phyloP scores from a whole-genome alignment of 352 stramenopile species.

The Phytophthora vignae region DNA sequence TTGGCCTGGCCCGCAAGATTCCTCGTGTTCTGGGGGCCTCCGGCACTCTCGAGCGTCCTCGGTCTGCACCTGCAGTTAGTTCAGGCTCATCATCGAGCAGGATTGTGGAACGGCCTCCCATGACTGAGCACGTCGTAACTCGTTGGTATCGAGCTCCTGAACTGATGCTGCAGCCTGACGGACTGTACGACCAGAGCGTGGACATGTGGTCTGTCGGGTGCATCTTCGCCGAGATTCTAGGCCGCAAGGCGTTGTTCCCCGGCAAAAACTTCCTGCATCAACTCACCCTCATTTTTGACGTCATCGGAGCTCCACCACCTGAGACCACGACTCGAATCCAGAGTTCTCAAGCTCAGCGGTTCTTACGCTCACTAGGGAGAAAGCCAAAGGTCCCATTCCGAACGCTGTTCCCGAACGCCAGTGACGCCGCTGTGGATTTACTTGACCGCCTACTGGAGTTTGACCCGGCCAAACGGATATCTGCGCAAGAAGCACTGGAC shows the following conservation, averaged over 20 bases:
- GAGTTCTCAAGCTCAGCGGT: constrained; percentile 75
- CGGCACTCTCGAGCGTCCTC: constrained; percentile 43
- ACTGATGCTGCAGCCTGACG: constrained; percentile 91
- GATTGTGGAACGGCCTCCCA: constrained; percentile 48
- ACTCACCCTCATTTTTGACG: constrained; percentile 81
- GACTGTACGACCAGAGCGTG: constrained; percentile 86
- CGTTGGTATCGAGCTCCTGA: constrained; percentile 92
- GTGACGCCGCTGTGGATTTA: constrained; percentile 64
- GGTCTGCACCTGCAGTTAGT: constrained; percentile 51
- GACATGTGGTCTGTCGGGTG: constrained; percentile 94
- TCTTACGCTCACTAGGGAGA: constrained; percentile 69
- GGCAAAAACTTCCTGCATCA: constrained; percentile 87
- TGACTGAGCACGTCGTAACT: constrained; percentile 90
- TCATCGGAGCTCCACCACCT: constrained; percentile 65
- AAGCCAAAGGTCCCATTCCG: constrained; percentile 64
- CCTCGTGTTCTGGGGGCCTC: constrained; percentile 27
- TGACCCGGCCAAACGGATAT: constrained; percentile 62
- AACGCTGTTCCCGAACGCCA: constrained; percentile 61
- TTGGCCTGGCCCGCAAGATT: constrained; percentile 74
- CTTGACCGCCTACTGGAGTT: constrained; percentile 74
- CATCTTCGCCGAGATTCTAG: constrained; percentile 85
- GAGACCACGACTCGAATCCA: constrained; percentile 66
- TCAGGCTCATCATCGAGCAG: constrained; percentile 11
- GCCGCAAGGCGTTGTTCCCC: constrained; percentile 75
- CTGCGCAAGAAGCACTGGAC: constrained; percentile 62